These are phyloP conservation scores for Antrodiella citrinella DNA, from an alignment of 768 basidiomycete species.

Conservation along the genomic window DNA sequence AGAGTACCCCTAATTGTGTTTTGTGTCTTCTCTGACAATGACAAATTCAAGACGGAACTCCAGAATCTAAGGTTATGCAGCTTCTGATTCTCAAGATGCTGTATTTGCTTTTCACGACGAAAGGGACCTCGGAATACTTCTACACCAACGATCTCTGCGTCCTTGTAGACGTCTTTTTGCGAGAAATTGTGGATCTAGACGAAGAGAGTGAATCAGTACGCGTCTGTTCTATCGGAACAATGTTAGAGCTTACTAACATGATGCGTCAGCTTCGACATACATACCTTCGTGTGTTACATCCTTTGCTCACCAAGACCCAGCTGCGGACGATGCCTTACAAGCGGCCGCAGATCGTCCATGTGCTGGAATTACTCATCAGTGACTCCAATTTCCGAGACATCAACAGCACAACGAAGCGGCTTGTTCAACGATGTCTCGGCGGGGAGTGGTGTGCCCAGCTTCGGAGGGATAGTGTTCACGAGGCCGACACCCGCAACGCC, in stretches of 20 bases:
- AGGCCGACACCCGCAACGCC: slow-evolving; percentile 25
- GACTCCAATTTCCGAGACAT: slow-evolving; percentile 75
- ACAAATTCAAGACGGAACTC: slow-evolving; percentile 64
- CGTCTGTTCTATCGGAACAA: slow-evolving; percentile 9
- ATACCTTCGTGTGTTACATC: slow-evolving; percentile 93
- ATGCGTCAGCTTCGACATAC: slow-evolving; percentile 76
- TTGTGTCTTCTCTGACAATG: neutral
- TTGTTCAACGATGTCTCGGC: slow-evolving; percentile 84
- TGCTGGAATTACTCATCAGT: slow-evolving; percentile 70
- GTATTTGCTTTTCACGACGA: slow-evolving; percentile 90
- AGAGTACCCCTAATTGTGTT: slow-evolving; percentile 25
- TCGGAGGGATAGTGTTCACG: slow-evolving; percentile 32
- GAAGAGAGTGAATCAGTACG: slow-evolving; percentile 90
- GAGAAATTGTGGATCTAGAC: slow-evolving; percentile 85
- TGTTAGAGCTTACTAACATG: slow-evolving; percentile 2
- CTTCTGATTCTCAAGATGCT: slow-evolving; percentile 89
- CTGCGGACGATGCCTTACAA: slow-evolving; percentile 83
- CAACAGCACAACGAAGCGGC: slow-evolving; percentile 78
- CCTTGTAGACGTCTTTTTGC: slow-evolving; percentile 94
- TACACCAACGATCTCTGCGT: slow-evolving; percentile 97
- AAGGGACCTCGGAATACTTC: slow-evolving; percentile 90
- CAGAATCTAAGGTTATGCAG: slow-evolving; percentile 93
- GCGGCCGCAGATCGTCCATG: slow-evolving; percentile 77
- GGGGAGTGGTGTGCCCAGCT: slow-evolving; percentile 83
- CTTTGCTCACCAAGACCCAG: slow-evolving; percentile 91